Evolutionary conservation across 108 stramenopile species (phyloP), one percentile per base, ranked within the genome.

Genomic region (Schizochytrium sp.): DNA sequence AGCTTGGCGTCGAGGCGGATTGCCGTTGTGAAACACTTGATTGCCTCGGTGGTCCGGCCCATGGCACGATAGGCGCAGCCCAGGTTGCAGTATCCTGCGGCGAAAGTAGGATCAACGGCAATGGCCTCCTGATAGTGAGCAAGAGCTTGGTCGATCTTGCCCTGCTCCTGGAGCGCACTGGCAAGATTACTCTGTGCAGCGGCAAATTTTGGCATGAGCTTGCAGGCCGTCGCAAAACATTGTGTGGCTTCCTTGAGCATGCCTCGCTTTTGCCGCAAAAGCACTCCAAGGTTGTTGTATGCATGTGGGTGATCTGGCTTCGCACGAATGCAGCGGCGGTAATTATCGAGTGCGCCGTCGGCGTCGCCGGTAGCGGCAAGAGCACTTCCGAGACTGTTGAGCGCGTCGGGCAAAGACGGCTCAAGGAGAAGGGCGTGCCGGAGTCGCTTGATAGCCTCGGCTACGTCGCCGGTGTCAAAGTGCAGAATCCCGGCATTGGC

Each of bases 221-320:
- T 69, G 43, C 92, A 89, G 8, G 94, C 94, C 1, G 94, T 94
- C 41, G 93, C 93, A 69, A 94, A 94, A 92, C 94, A 95, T 87
- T 95, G 94, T 19, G 93, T 93, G 8, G 94, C 93, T 92, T 95
- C 94, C 89, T 93, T 91, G 57, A 94, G 41, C 47, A 92, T 57
- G 19, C 94, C 94, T 69, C 63, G 63, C 72, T 92, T 92, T 44
- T 91, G 89, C 58, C 87, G 91, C 87, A 92, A 87, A 12, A 91
- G 60, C 44, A 92, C 92, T 5, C 93, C 94, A 5, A 95, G 89
- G 88, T 95, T 95, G 87, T 93, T 94, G 92, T 95, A 95, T n/a
- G 94, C 94, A 88, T 95, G 94, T 3, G 94, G 93, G 89, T 95
- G 94, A 90, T 94, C 93, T 51, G 94, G 93, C 90, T 93, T 93